Evolutionary conservation across 2,329 filamentous ascomycete species (phyloP).

Genomic region (Phaeosphaeriaceae sp.): DNA sequence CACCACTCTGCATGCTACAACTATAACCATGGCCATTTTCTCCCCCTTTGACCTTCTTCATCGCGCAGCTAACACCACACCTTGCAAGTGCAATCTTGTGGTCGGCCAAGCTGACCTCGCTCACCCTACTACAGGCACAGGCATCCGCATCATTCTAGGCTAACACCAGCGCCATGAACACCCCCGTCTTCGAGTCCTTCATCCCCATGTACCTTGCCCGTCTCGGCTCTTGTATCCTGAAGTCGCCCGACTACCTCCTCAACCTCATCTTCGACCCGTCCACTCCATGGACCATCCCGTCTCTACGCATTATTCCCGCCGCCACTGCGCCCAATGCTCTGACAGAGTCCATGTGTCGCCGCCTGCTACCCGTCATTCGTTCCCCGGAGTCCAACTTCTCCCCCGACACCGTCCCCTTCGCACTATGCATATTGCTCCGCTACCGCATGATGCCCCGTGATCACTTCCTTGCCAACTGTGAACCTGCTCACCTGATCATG

Average conservation of each 20-base stretch:
- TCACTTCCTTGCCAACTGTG: neutral
- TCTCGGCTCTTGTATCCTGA: conserved; percentile 5
- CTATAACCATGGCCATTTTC: neutral
- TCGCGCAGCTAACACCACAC: neutral
- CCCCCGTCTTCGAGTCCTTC: neutral
- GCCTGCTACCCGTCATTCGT: neutral
- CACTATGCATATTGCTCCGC: neutral
- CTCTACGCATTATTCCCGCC: neutral
- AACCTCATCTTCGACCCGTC: neutral
- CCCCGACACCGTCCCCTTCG: neutral
- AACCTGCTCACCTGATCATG: neutral
- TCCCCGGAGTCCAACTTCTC: neutral
- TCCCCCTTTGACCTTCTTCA: neutral
- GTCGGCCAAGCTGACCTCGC: neutral
- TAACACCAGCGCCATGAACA: neutral
- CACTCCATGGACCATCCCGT: neutral
- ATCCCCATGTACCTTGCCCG: conserved; percentile 5
- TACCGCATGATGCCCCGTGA: neutral
- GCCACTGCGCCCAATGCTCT: neutral
- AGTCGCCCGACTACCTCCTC: neutral
- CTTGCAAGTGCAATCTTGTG: neutral
- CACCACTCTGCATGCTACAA: neutral
- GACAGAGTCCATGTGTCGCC: neutral
- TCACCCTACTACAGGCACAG: neutral
- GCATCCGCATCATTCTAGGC: neutral